Conservation (phyloP, 768 basidiomycete genomes). For the Roridomyces roridus region DNA sequence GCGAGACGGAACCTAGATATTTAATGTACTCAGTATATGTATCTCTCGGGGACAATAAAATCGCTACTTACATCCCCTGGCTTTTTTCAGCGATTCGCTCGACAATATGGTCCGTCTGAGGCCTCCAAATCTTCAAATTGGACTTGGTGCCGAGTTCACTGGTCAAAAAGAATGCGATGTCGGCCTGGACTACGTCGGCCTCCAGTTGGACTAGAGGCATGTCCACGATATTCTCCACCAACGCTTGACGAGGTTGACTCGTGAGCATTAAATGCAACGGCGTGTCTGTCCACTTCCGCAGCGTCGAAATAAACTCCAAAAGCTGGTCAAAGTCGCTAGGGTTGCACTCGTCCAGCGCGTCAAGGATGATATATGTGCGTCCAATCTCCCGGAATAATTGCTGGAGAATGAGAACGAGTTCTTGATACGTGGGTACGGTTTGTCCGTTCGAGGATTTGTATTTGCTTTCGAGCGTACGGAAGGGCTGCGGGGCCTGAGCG, state of each 20-base stretch:
- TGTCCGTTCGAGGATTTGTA: constrained; percentile 1
- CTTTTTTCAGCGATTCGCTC: background rate
- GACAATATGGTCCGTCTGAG: background rate
- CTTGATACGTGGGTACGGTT: background rate
- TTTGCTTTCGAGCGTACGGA: background rate
- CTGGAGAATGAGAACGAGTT: background rate
- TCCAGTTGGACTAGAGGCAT: background rate
- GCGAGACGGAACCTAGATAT: background rate
- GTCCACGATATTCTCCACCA: background rate
- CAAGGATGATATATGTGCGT: background rate
- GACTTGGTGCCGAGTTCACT: too few relatives aligned
- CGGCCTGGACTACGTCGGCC: background rate
- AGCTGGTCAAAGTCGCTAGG: background rate
- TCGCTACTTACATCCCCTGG: constrained; percentile 1
- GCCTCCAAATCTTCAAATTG: background rate
- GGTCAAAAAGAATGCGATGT: background rate
- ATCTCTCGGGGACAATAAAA: too few relatives aligned
- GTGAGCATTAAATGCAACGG: constrained; percentile 1
- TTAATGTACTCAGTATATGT: too few relatives aligned
- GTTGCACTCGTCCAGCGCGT: background rate
- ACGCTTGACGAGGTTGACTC: background rate
- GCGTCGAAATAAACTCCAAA: background rate
- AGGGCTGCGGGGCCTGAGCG: background rate
- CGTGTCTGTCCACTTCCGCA: background rate
- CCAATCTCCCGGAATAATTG: background rate